A percentile compares a stretch with the other conserved stretches of the same genome.
phyloP scores from a whole-genome alignment of 129 eudicot genomes.

The Lactuca saligna region DNA sequence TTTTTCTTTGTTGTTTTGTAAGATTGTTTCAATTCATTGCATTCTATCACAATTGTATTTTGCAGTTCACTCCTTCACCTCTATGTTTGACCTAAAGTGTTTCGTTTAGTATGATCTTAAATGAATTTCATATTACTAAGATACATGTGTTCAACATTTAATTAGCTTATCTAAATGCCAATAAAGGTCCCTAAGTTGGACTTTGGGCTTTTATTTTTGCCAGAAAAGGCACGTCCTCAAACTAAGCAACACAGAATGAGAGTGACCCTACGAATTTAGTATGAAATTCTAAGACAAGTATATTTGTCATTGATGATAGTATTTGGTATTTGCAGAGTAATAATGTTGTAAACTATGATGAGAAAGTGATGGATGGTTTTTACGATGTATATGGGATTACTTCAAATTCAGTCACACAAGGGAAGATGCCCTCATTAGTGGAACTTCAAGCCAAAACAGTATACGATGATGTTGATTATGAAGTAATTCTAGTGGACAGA shows the following conservation, averaged over 20 bases:
- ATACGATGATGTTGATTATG: conserved; percentile 57
- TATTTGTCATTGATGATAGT: conserved; percentile 19
- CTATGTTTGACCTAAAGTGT: conserved; percentile 22
- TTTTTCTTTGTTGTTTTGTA: background rate
- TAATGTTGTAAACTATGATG: conserved; percentile 75
- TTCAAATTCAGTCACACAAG: conserved; percentile 53
- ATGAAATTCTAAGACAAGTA: conserved; percentile 12
- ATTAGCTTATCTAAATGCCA: conserved; percentile 3
- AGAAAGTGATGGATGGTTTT: conserved; percentile 82
- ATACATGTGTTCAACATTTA: background rate
- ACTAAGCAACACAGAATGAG: conserved; percentile 8
- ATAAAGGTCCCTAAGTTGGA: conserved; percentile 14
- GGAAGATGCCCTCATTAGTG: conserved; percentile 70
- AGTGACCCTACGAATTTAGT: background rate
- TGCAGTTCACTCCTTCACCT: background rate
- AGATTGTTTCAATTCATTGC: conserved; percentile 4
- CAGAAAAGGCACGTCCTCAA: background rate
- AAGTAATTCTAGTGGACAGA: conserved; percentile 76
- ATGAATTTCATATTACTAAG: conserved; percentile 3
- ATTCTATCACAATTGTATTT: conserved; percentile 1
- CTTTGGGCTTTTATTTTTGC: background rate
- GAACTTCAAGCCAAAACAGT: conserved; percentile 67
- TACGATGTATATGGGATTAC: conserved; percentile 73
- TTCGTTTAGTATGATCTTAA: background rate
- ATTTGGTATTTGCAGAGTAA: conserved; percentile 63